Evolutionary conservation across 805 yeast species (phyloP), one percentile per base, ranked within the genome.

Genomic region (Dipodascopsis uninucleata): DNA sequence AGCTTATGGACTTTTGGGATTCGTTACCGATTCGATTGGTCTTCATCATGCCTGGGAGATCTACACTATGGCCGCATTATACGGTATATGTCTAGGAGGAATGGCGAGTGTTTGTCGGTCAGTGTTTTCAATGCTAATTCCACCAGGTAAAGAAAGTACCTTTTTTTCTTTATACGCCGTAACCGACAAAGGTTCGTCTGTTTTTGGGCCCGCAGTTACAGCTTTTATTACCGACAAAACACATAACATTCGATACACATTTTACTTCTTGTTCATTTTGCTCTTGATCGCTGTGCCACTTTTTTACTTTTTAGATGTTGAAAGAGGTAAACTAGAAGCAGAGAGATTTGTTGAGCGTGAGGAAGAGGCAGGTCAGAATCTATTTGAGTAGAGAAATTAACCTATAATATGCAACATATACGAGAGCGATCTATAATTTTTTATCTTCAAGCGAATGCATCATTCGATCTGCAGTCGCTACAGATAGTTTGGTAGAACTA

Each of bases 161-260:
- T 84, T 83, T 59, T 84, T 85, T 64, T 81, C 90, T 10, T 66
- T 84, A 33, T 85, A 79, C 62, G 76, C 85, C 31, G 78, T 84
- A 31, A 85, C 94, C 1, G 93, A 84, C 62, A 84, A 85, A 28
- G 90, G 93, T 2, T 79, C 86, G 3, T 79, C 86, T 0, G 76
- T 84, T 3, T 53, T 84, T 23, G 93, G 94, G 0, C 93, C 94
- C 0, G 64, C 79, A 3, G 56, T 83, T 17, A 77, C 84, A n/a
- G 93, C 88, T 0, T 46, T 83, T 48, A 74, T 85, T 39, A 80
- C 85, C 3, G 88, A 85, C 63, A 66, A 66, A 45, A 81, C 87
- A 0, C 90, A 84, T 59, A 79, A 83, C 47, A 81, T 84, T 41
- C 69, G 93, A 36, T 79, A 81, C 58, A 76, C 87, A 10, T 85